Evolutionary conservation across 257 asterid genomes (phyloP), one percentile per base, ranked within the genome.

Genomic region (Rubia yunnanensis): DNA sequence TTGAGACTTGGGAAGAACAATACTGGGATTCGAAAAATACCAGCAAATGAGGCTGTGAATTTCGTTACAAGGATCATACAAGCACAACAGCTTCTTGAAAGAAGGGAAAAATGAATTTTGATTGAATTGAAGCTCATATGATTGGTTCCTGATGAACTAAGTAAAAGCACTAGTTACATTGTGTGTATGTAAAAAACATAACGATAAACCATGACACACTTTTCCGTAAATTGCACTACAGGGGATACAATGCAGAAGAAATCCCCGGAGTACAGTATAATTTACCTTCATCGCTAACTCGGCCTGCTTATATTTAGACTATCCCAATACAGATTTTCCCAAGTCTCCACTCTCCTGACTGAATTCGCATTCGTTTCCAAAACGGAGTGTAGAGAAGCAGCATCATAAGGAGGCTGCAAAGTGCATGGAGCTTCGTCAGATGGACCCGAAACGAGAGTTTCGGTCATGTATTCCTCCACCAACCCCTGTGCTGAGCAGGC

Each of bases 371-470:
- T 84, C 1, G 56, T 38, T 14, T 74, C 67, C 14, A 83, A 67
- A 63, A 83, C 74, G 10, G 82, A 76, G 38, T 77, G 85, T 24
- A 83, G 81, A 69, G 86, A 71, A 24, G 81, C 80, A 11, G 95
- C 84, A 41, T 63, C 75, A 36, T 68, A 84, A 14, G 95, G 90
- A 41, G 87, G 90, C 5, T 85, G 83, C 88, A 89, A 74, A 58
- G 72, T 56, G 71, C 95, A 89, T 0, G 96, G 87, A 22, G 62
- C 52, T 0, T 76, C 61, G 48, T 62, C 20, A 0, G 77, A 49
- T 20, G 90, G 88, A 9, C 84, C 78, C 56, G 60, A 74, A 6
- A 80, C 89, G 66, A 81, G 32, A 13, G 89, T 77, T n/a, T 89
- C 91, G 2, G 22, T 62, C 94, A 86, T 80, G 76, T 78, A 84